A percentile compares a stretch with the other conserved stretches of the same genome.
Conservation (phyloP, 495 filamentous ascomycete species). For the Neurospora sp. region DNA sequence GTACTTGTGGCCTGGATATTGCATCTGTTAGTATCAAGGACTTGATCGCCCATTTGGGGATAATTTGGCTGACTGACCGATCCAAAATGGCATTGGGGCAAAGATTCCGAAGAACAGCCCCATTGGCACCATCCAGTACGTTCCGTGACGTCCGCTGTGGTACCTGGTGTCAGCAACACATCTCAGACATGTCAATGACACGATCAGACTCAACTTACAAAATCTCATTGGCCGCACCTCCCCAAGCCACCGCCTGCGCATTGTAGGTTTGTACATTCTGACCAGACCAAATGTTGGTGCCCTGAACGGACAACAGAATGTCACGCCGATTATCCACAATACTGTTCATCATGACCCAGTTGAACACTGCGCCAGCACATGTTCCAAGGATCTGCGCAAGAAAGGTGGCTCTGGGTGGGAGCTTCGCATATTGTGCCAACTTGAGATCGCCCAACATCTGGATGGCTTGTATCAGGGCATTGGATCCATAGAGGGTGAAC, state of each 20-base stretch:
- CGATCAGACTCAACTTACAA: neutral
- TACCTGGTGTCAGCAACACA: neutral
- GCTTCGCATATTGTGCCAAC: constrained; percentile 29
- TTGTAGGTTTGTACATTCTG: constrained; percentile 27
- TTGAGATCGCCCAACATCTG: constrained; percentile 29
- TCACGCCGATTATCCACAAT: constrained; percentile 21
- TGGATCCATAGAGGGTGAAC: constrained; percentile 21
- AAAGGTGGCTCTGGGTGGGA: constrained; percentile 31
- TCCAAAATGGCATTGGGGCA: constrained; percentile 15
- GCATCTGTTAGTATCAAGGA: constrained; percentile 26
- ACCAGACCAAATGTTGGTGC: constrained; percentile 29
- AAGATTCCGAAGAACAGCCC: constrained; percentile 1
- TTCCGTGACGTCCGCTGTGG: neutral
- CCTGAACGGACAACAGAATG: constrained; percentile 17
- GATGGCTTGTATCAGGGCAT: constrained; percentile 16
- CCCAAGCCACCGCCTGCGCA: constrained; percentile 25
- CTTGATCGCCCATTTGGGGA: constrained; percentile 12
- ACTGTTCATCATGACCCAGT: constrained; percentile 29
- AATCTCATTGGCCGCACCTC: constrained; percentile 17
- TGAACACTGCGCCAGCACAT: constrained; percentile 23
- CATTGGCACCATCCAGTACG: constrained; percentile 3
- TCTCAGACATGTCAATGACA: neutral
- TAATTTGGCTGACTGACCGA: constrained; percentile 33
- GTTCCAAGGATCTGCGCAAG: constrained; percentile 25
- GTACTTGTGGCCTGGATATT: constrained; percentile 11